A percentile compares a stretch with the other conserved stretches of the same genome.
Evolutionary conservation across 108 stramenopile genomes (phyloP).

Genomic region (Stephanodiscus triporus): DNA sequence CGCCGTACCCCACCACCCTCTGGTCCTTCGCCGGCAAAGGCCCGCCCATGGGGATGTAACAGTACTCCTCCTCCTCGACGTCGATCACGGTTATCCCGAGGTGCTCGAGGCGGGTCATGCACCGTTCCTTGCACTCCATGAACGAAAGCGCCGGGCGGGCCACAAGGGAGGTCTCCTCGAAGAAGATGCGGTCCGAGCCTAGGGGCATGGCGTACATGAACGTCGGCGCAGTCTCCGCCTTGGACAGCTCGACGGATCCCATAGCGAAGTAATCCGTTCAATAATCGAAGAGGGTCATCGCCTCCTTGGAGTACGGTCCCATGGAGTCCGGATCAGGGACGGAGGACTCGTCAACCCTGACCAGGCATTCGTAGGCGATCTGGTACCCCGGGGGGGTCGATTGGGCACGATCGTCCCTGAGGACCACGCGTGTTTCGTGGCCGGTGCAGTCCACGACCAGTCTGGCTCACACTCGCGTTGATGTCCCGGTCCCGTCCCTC

Average conservation of each 20-base stretch:
- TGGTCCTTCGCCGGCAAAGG: conserved; percentile 86
- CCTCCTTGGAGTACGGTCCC: conserved; percentile 92
- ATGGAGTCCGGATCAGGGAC: conserved; percentile 48
- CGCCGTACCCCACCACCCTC: conserved; percentile 90
- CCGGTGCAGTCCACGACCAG: conserved; percentile 93
- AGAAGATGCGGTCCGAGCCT: conserved; percentile 79
- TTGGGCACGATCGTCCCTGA: conserved; percentile 68
- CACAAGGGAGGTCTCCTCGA: conserved; percentile 94
- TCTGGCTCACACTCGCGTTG: conserved; percentile 71
- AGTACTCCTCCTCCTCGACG: conserved; percentile 93
- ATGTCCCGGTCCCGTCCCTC: conserved; percentile 45
- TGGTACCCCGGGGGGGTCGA: conserved; percentile 85
- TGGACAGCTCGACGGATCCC: conserved; percentile 39
- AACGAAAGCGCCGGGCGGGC: conserved; percentile 89
- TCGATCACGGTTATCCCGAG: conserved; percentile 84
- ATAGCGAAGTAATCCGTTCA: conserved; percentile 86
- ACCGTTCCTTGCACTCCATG: conserved; percentile 93
- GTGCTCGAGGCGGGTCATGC: conserved; percentile 74
- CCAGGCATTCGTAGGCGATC: conserved; percentile 93
- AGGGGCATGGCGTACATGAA: conserved; percentile 99
- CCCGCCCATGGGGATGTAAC: conserved; percentile 97
- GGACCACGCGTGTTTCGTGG: conserved; percentile 84
- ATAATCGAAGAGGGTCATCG: conserved; percentile 97
- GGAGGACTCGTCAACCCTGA: conserved; percentile 71
- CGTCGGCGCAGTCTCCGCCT: conserved; percentile 76